Base-by-base conservation (phyloP, 2,329 filamentous ascomycete genomes). In the Balansia obtecta region DNA sequence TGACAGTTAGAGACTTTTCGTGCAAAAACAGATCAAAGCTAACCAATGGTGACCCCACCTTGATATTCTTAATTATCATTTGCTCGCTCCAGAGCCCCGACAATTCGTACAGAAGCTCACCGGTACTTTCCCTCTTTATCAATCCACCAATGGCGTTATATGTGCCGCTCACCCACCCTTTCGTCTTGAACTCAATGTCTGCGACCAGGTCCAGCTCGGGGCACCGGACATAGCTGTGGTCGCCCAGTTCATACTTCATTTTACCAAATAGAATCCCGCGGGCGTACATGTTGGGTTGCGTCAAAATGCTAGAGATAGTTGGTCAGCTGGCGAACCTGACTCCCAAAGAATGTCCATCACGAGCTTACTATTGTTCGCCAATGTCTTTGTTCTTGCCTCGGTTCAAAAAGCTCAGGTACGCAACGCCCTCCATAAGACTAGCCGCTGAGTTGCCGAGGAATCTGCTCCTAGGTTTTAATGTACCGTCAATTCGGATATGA, bases 241-340 rank as follows among this genome's bases (percentile, higher is more conserved):
- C 91, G 56, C 91, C 93, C 8, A 98, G 80, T 71, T 98, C 93
- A 68, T 97, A 98, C 68, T 96, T 97, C 93, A 98, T 97, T 68
- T 96, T 97, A 45, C 93, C 93, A 61, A 98, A 96, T 9, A 98
- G 74, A 53, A 98, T 97, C 37, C 93, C 91, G 54, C 93, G 81
- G 20, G 91, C 93, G 66, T 98, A 98, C 89, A 98, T 98, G 71
- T 98, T 98, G 16, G 93, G 93, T 63, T 98, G 93, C 4, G 93
- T 97, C 48, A 97, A 70, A 61, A 94, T 87, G 68, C 88, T 94
- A 42, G 1, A 8, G 42, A 40, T 32, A 9, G 4, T 18, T 34
- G 20, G 41, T 52, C 49, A 54, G 58, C 50, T 52, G 4, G 3
- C 16, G 2, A 22, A 9, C 27, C 46, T 34, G n/a, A 34, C 4